Evolutionary conservation across 164 flowering plant species (phyloP).

Genomic region (Akebia trifoliata): DNA sequence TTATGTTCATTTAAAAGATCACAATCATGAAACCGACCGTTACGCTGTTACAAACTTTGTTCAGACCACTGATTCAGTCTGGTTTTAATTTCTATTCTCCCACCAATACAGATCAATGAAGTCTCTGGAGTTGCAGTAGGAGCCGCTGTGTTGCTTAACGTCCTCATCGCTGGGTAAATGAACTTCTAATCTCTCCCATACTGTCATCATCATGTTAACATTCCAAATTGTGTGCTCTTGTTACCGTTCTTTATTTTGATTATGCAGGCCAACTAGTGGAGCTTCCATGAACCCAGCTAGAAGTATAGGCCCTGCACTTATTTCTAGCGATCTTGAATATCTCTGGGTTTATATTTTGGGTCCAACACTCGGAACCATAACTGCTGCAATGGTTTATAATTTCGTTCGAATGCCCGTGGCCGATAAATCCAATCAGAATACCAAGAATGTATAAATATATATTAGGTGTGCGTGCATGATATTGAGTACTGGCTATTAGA

Average conservation of each 20-base stretch:
- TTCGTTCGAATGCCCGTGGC: slow-evolving; percentile 3
- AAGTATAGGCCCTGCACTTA: slow-evolving; percentile 33
- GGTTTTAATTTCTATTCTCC: not conserved
- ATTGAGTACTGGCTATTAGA: no score
- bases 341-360: slow-evolving; percentile 23
- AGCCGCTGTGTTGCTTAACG: slow-evolving; percentile 26
- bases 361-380: slow-evolving; percentile 9
- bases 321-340: slow-evolving; percentile 2
- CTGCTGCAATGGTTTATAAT: slow-evolving; percentile 4
- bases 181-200: no score
- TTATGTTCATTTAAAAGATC: no score
- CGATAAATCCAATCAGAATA: no score
- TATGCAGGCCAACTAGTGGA: slow-evolving; percentile 21
- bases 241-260: no score
- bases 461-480: no score
- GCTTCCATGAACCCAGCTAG: slow-evolving; percentile 41
- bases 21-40: no score
- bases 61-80: not conserved
- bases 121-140: slow-evolving; percentile 45
- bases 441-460: no score
- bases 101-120: slow-evolving; percentile 26
- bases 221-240: no score
- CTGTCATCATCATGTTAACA: not conserved
- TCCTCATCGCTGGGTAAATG: slow-evolving; percentile 47
- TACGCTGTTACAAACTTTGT: no score